A percentile compares a stretch with the other conserved stretches of the same genome.
Conservation (phyloP, 805 yeast species). For the Candida boidinii region DNA sequence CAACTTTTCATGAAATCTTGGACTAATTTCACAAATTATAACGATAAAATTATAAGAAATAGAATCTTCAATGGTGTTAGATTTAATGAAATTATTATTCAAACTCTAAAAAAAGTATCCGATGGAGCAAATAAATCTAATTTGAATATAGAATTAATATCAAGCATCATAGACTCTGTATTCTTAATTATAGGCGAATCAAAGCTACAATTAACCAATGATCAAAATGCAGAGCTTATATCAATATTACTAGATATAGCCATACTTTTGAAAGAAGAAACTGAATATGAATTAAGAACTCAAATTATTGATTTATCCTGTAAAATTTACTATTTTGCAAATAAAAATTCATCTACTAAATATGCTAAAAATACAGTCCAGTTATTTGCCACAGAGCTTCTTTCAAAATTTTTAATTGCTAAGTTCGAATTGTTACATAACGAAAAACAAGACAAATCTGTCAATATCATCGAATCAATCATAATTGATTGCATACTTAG, state of each 20-base stretch:
- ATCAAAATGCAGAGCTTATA: slow-evolving; percentile 16
- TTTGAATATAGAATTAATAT: slow-evolving; percentile 13
- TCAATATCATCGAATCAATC: no score
- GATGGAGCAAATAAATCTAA: slow-evolving; percentile 11
- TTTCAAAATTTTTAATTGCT: no score
- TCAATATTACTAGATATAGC: slow-evolving; percentile 4
- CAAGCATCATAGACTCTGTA: slow-evolving; percentile 9
- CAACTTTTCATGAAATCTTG: slow-evolving; percentile 29
- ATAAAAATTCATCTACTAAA: no score
- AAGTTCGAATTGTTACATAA: no score
- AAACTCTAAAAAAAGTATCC: slow-evolving; percentile 15
- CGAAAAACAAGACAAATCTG: no score
- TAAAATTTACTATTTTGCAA: no score
- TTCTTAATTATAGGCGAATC: slow-evolving; percentile 9
- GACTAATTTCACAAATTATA: slow-evolving; percentile 10
- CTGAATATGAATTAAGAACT: no score
- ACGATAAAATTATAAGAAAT: slow-evolving; percentile 24
- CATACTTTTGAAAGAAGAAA: slow-evolving; percentile 1
- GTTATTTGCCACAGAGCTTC: no score
- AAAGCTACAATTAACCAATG: slow-evolving; percentile 14
- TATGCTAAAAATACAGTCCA: no score
- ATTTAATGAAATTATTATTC: slow-evolving; percentile 27
- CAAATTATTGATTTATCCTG: no score
- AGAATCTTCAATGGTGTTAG: slow-evolving; percentile 33
- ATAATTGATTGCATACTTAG: no score